Evolutionary conservation across 129 eudicot species (phyloP), one percentile per base, ranked within the genome.

Genomic region (Kitagawia praeruptora): DNA sequence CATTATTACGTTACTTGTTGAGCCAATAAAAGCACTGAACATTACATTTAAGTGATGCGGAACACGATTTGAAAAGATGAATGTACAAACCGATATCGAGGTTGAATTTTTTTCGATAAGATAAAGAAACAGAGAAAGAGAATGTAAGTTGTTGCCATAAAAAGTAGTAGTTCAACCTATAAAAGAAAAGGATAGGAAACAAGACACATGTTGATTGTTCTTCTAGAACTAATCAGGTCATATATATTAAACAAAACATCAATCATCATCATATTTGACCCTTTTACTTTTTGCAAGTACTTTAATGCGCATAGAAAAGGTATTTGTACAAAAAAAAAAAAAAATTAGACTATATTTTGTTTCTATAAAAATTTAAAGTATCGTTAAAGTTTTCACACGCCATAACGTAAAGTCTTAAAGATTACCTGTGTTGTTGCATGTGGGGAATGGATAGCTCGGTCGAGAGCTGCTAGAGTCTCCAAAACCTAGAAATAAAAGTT

Each of bases 371-470:
- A 58, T 0, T 2, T n/a, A n/a, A 58, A 58, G 66, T 6, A 61
- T 61, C 58, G 1, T 51, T 34, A 34, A 34, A 34, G 37, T 34
- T 51, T 51, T 18, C 69, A 61, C 15, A 3, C 69, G 16, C 69
- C 69, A n/a, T 25, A 28, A 61, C 28, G 11, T n/a, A 34, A 34
- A 34, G 37, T 34, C 37, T 39, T 25, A 70, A 41, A 70, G 46
- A 49, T 79, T 81, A 95, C 99, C 99, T 92, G 99, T 73, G 99
- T 92, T 63, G 99, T 89, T 56, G 99, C 99, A 87, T 96, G 98
- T 44, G 99, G 98, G 76, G 99, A 96, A 88, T 96, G 89, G 75
- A 96, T 92, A 64, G 92, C 92, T 53, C 98, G 92, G 78, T 96
- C 99, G 78, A 96, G 92, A 74, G 99, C 96, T 78, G 99, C 93